Evolutionary conservation across 805 yeast species (phyloP).

Genomic region (Diddensiella santjacobensis): DNA sequence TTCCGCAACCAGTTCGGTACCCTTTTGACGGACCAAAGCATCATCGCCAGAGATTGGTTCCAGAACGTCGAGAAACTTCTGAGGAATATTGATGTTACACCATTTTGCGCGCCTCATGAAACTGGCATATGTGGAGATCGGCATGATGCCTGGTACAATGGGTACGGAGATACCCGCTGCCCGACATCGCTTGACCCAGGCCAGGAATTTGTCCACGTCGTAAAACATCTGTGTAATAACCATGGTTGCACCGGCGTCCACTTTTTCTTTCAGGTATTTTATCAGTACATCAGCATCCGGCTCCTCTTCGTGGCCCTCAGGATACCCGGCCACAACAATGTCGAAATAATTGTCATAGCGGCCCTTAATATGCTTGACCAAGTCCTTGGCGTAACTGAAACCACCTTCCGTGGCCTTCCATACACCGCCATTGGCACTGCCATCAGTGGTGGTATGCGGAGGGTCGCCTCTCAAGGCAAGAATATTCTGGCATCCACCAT

Average conservation of each 20-base stretch:
- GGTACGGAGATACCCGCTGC: constrained; percentile 75
- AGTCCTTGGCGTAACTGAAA: constrained; percentile 82
- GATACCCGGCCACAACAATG: constrained; percentile 96
- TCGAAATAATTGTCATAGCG: constrained; percentile 85
- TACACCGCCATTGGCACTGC: constrained; percentile 21
- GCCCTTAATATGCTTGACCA: constrained; percentile 67
- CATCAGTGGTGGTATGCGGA: constrained; percentile 50
- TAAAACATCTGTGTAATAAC: constrained; percentile 97
- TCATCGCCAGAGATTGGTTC: constrained; percentile 90
- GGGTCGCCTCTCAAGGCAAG: constrained; percentile 95
- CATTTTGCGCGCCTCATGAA: constrained; percentile 91
- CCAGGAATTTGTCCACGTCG: constrained; percentile 78
- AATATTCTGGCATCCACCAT: constrained; percentile 92
- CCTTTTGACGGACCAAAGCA: constrained; percentile 76
- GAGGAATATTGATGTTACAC: constrained; percentile 84
- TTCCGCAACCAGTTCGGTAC: constrained; percentile 74
- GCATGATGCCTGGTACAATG: constrained; percentile 97
- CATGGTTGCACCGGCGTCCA: constrained; percentile 92
- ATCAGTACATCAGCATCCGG: constrained; percentile 49
- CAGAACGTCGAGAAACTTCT: constrained; percentile 60
- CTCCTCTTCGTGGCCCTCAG: constrained; percentile 96
- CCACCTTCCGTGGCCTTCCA: constrained; percentile 58
- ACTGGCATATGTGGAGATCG: constrained; percentile 90
- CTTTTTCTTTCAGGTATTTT: constrained; percentile 72
- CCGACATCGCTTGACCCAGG: constrained; percentile 74